phyloP scores from a whole-genome alignment of 352 stramenopile genomes.

The Paralagenidium karlingii region DNA sequence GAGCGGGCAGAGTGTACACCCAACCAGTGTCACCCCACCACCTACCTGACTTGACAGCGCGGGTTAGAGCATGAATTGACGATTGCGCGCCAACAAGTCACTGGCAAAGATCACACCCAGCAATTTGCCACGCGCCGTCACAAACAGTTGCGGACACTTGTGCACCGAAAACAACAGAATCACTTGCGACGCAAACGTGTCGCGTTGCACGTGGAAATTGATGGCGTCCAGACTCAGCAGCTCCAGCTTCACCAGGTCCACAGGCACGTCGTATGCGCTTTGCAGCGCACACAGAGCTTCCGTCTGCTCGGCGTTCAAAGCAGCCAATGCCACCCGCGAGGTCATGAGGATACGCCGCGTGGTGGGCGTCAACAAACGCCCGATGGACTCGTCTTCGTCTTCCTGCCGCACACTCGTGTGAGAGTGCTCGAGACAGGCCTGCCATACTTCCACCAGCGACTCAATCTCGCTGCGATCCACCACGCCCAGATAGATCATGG shows the following conservation, averaged over 20 bases:
- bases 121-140: constrained; percentile 55
- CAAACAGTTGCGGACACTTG: constrained; percentile 60
- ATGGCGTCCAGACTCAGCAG: constrained; percentile 46
- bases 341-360: constrained; percentile 5
- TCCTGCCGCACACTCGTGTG: no score
- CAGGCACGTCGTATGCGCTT: no score
- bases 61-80: constrained; percentile 48
- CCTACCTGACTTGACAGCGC: no score
- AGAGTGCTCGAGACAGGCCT: constrained; percentile 17
- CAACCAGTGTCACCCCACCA: no score
- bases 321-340: constrained; percentile 11
- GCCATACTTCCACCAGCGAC: constrained; percentile 39
- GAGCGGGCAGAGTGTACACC: no score
- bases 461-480: constrained; percentile 48
- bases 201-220: constrained; percentile 55
- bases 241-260: constrained; percentile 49
- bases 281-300: no score
- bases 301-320: constrained; percentile 12
- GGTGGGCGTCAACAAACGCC: neutral
- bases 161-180: constrained; percentile 72
- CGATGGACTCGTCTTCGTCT: no score
- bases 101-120: constrained; percentile 58
- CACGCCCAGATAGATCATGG: constrained; percentile 52
- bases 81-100: constrained; percentile 46
- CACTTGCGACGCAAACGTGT: constrained; percentile 54